Percentiles rank a stretch among this genome's conserved stretches.
Conservation (phyloP, 2,329 filamentous ascomycete genomes). For the Aspergillus novoparasiticus region DNA sequence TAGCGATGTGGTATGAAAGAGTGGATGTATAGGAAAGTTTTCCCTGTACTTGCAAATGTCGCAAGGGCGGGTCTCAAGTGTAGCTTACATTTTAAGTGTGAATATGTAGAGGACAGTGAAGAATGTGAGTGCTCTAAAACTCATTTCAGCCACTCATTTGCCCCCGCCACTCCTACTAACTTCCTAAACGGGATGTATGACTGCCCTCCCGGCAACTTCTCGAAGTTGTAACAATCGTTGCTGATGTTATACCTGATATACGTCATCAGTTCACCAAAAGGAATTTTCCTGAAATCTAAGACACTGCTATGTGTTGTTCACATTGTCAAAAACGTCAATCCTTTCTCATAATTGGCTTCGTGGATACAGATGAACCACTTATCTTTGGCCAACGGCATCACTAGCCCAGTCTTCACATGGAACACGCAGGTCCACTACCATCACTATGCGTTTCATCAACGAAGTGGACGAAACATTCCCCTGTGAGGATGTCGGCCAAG, state of each 20-base stretch:
- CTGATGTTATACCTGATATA: background rate
- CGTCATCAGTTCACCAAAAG: too few relatives aligned
- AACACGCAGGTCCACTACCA: background rate
- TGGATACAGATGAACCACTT: background rate
- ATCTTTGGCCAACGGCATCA: background rate
- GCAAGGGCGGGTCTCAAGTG: too few relatives aligned
- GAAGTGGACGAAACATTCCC: background rate
- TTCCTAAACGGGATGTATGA: background rate
- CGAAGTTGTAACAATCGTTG: background rate
- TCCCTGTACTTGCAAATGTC: too few relatives aligned
- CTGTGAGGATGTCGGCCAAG: background rate
- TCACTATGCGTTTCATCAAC: background rate
- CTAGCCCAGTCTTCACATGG: background rate
- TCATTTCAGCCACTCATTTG: background rate
- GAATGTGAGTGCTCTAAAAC: too few relatives aligned
- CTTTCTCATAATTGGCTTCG: background rate
- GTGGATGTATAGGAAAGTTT: too few relatives aligned
- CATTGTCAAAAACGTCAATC: background rate
- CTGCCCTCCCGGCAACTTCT: background rate
- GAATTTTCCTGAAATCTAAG: background rate
- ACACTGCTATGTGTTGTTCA: background rate
- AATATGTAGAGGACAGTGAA: too few relatives aligned
- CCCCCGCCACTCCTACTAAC: background rate
- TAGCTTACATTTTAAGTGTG: too few relatives aligned
- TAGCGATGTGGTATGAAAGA: too few relatives aligned